phyloP scores from a whole-genome alignment of 2,329 filamentous ascomycete species.

The Sporothrix brunneoviolacea region DNA sequence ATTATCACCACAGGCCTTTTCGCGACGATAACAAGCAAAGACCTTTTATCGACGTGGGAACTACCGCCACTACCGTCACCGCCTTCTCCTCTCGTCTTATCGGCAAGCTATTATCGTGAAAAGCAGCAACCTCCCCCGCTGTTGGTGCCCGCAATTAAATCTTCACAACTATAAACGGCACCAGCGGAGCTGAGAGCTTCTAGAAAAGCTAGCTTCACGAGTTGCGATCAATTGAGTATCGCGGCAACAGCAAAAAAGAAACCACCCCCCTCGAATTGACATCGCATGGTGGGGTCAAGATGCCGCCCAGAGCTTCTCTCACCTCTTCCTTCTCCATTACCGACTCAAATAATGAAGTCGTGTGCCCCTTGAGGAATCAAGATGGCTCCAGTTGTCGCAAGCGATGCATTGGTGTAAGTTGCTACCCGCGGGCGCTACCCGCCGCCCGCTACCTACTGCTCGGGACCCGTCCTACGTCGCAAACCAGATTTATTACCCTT shows the following conservation, averaged over 20 bases:
- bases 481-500: too few species aligned
- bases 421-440: too few species aligned
- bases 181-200: not conserved
- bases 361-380: slow-evolving; percentile 91
- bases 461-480: too few species aligned
- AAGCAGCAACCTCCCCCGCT: slow-evolving; percentile 11
- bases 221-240: not conserved
- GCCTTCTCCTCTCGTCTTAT: slow-evolving; percentile 19
- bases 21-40: slow-evolving; percentile 1
- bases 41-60: not conserved
- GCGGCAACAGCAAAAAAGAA: not conserved
- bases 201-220: not conserved
- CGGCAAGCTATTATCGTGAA: slow-evolving; percentile 14
- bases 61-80: slow-evolving; percentile 13
- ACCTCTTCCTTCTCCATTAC: slow-evolving; percentile 88
- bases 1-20: slow-evolving; percentile 14
- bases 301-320: slow-evolving; percentile 83
- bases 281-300: slow-evolving; percentile 58
- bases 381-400: slow-evolving; percentile 97
- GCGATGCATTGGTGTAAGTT: slow-evolving; percentile 96
- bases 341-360: slow-evolving; percentile 90
- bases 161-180: not conserved
- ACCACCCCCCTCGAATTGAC: slow-evolving; percentile 10
- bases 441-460: too few species aligned
- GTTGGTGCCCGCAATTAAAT: slow-evolving; percentile 12